Conservation (phyloP, 805 yeast genomes). For the Sugiyamaella boreocaroliniensis region DNA sequence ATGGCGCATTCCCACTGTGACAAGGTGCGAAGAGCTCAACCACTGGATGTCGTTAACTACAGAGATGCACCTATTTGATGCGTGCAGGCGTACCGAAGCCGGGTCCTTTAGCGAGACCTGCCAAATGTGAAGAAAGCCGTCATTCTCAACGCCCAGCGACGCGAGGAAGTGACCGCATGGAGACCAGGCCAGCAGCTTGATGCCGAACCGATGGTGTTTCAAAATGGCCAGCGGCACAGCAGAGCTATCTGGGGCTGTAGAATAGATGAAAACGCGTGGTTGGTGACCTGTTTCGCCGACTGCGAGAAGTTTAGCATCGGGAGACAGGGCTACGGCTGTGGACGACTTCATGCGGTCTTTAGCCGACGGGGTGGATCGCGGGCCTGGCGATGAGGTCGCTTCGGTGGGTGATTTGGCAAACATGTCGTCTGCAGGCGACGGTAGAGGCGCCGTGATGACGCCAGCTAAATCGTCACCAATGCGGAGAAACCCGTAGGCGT, state of each 20-base stretch:
- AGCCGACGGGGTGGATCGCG: conserved; percentile 6
- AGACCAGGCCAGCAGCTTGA: conserved; percentile 49
- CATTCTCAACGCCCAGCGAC: conserved; percentile 61
- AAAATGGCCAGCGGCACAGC: conserved; percentile 46
- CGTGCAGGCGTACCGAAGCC: conserved; percentile 34
- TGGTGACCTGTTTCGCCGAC: conserved; percentile 67
- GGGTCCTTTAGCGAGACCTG: conserved; percentile 27
- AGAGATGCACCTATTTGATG: conserved; percentile 59
- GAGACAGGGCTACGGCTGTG: conserved; percentile 52
- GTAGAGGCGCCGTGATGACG: conserved; percentile 4
- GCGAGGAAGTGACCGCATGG: conserved; percentile 50
- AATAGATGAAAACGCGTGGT: conserved; percentile 57
- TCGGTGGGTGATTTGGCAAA: not conserved
- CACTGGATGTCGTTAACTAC: conserved; percentile 50
- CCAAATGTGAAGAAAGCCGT: conserved; percentile 65
- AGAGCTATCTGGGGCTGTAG: conserved; percentile 45
- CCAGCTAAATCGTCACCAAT: not conserved
- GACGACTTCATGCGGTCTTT: conserved; percentile 44
- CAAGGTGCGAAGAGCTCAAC: conserved; percentile 41
- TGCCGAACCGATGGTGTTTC: conserved; percentile 61
- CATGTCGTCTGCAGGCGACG: conserved; percentile 4
- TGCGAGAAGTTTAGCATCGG: conserved; percentile 49
- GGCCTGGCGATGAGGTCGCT: not conserved
- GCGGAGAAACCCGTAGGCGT: conserved; percentile 10
- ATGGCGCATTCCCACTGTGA: conserved; percentile 57